Base-by-base conservation (phyloP, 2,329 filamentous ascomycete species). In the Aplosporella prunicola region DNA sequence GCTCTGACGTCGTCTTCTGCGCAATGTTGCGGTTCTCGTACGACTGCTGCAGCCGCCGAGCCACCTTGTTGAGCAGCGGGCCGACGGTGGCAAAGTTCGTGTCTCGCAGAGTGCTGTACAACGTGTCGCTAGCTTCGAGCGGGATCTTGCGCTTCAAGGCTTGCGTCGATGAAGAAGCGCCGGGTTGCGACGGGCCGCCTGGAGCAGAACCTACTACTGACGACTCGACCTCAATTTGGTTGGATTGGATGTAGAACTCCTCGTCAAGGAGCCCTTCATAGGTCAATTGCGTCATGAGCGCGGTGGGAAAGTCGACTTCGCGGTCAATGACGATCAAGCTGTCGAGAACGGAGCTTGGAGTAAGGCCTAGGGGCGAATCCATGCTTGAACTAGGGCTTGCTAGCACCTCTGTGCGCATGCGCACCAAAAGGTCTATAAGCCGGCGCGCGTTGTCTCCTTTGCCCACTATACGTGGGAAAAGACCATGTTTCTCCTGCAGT, bases 261-360 rank as follows among this genome's bases (percentile, higher is more conserved):
- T 98, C 91, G 53, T 98, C 93, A 37, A 98, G 81, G 17, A 98
- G 69, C 3, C 91, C 91, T 62, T 98, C 89, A 52, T 98, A 98
- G 2, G 91, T 98, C 44, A 98, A 67, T 57, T 98, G 91, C 1
- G 89, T 96, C 37, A 98, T 78, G 11, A 98, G 71, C 1, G 83
- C 81, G 1, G 91, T 95, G 11, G 89, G 85, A 51, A 91, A 87
- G 58, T 98, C 91, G 39, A 94, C 82, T 56, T 95, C 88, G 33
- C 91, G 82, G 59, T 98, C 91, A 39, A 98, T 87, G 43, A 98
- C 82, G 51, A 98, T 88, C 42, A 95, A 68, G 53, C 82, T 93
- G 58, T 98, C 91, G 32, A 87, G 83, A 5, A 79, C 80, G 9
- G 82, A 82, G 58, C 91, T 96, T 9, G 91, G 89, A 9, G 84